Base-by-base conservation (phyloP, 176 grass and related monocot species). In the Coix lacrymajobi region DNA sequence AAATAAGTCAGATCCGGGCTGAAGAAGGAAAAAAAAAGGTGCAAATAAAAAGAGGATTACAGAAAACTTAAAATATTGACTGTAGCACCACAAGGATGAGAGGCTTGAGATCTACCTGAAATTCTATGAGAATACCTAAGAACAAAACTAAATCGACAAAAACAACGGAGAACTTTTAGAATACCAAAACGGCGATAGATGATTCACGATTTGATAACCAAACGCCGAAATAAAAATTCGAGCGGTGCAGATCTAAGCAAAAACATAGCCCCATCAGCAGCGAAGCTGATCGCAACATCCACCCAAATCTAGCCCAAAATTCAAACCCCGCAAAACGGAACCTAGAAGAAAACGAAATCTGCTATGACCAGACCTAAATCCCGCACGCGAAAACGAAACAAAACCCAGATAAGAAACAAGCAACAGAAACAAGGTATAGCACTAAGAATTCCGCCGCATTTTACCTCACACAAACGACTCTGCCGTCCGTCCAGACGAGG, bases 401-500 rank as follows among this genome's bases (percentile, higher is more conserved):
- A 71, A 39, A 48, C 15, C 4, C 0, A 66, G 38, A 33, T 4
- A 2, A 24, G 28, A 15, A 20, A 31, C 3, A 34, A 3, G 44
- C 8, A 22, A 60, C 30, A 3, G 44, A 5, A 22, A 60, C 30
- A 22, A 49, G 39, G 37, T n/a, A 20, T 0, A 3, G 34, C 6
- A 0, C 5, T n/a, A 29, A 43, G 51, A 16, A 16, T 72, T 34
- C 71, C 62, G 69, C 83, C 4, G 46, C 32, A 69, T 73, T 84
- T 66, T 85, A 90, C 85, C 71, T 92, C 39, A 30, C 8, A 46
- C 52, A 62, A 66, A 57, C 11, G 44, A 71, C 37, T 7, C 7
- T 38, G 44, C 30, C 9, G 75, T 22, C 62, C 48, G 89, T 77
- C 46, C 14, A 20, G 17, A 8, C 0, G 48, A 48, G 28, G 48